A percentile compares a stretch with the other conserved stretches of the same genome.
These are phyloP conservation scores for Lavandula angustifolia DNA, from an alignment of 257 asterid genomes.

Conservation along the genomic window DNA sequence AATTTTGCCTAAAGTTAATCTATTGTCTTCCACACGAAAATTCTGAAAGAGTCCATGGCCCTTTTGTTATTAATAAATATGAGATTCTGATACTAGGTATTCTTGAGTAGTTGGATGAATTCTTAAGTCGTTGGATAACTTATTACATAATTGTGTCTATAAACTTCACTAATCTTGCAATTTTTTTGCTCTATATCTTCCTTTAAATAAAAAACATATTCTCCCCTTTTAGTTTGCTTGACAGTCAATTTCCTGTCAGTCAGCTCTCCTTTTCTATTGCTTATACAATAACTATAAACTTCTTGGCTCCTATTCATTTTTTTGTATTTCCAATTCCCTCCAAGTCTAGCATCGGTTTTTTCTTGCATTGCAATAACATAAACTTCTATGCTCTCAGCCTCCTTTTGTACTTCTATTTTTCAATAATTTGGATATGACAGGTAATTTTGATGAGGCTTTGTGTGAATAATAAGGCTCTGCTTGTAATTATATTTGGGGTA, in stretches of 20 bases:
- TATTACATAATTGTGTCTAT: slow-evolving; percentile 6
- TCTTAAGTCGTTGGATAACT: not conserved
- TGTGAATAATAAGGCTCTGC: slow-evolving; percentile 20
- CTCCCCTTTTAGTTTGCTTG: slow-evolving; percentile 2
- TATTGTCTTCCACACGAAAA: too few species aligned
- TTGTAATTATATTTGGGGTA: slow-evolving; percentile 2
- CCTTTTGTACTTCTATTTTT: not conserved
- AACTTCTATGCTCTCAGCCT: slow-evolving; percentile 11
- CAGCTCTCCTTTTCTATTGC: slow-evolving; percentile 2
- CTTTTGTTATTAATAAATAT: too few species aligned
- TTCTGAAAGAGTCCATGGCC: too few species aligned
- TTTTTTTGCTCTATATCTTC: not conserved
- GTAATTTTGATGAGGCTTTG: slow-evolving; percentile 22
- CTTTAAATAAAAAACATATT: not conserved
- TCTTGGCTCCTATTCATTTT: slow-evolving; percentile 7
- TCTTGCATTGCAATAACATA: slow-evolving; percentile 2
- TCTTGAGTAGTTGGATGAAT: too few species aligned
- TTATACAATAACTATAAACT: slow-evolving; percentile 6
- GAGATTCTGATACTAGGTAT: too few species aligned
- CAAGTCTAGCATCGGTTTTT: too few species aligned
- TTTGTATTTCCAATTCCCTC: not conserved
- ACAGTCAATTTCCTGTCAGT: not conserved
- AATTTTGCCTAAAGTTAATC: too few species aligned
- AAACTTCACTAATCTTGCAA: not conserved
- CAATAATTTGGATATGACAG: slow-evolving; percentile 3